Conservation (phyloP, 768 basidiomycete species). For the Sarcomyxa edulis region DNA sequence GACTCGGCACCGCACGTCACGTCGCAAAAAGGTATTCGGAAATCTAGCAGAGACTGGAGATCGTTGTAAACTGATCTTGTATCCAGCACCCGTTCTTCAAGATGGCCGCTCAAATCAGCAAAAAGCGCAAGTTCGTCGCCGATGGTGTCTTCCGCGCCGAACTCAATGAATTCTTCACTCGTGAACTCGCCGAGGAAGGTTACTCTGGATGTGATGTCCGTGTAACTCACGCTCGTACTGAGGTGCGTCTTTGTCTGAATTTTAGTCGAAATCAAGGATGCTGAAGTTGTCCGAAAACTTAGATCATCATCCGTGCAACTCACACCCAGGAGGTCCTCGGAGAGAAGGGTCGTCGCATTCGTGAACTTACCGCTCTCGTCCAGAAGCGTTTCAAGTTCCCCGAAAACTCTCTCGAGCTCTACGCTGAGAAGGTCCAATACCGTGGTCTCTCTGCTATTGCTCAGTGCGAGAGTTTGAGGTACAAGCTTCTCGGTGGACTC, state of each 20-base stretch:
- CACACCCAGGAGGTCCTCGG: conserved; percentile 99
- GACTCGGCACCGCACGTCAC: too few species aligned
- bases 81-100: conserved; percentile 21
- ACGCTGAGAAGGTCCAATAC: conserved; percentile 98
- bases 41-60: too few species aligned
- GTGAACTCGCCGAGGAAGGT: conserved; percentile 97
- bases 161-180: conserved; percentile 97
- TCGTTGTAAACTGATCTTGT: neutral
- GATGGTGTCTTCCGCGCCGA: conserved; percentile 99
- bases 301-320: conserved; percentile 99
- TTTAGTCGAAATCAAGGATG: conserved; percentile 1
- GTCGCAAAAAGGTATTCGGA: too few species aligned
- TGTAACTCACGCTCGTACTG: conserved; percentile 97
- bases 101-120: conserved; percentile 89
- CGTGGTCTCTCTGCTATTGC: conserved; percentile 98
- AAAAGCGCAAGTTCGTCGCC: conserved; percentile 98
- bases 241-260: conserved; percentile 41
- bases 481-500: conserved; percentile 99
- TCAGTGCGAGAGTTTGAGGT: conserved; percentile 96
- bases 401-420: conserved; percentile 97
- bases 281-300: conserved; percentile 5
- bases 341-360: conserved; percentile 98
- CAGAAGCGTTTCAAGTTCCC: conserved; percentile 99
- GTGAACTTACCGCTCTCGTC: conserved; percentile 96
- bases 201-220: conserved; percentile 99